These are phyloP conservation scores for Barnettozyma siamensis DNA, from an alignment of 805 yeast genomes.

Conservation along the genomic window DNA sequence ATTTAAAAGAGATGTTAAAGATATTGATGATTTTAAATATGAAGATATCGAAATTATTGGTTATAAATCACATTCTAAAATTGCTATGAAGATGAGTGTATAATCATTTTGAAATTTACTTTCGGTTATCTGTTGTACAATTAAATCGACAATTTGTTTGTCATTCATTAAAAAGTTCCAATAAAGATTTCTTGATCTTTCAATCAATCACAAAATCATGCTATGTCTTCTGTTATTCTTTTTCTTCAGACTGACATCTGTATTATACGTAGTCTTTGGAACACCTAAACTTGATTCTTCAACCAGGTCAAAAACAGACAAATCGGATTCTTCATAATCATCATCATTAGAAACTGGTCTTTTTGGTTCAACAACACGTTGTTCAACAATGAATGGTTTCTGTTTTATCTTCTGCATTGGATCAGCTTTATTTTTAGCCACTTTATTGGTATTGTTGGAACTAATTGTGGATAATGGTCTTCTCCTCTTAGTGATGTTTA, in stretches of 20 bases:
- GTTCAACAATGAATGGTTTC: not conserved
- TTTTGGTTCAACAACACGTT: not conserved
- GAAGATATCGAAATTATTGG: slow-evolving; percentile 82
- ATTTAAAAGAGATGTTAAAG: slow-evolving; percentile 59
- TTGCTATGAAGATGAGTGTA: slow-evolving; percentile 97
- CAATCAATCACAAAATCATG: slow-evolving; percentile 11
- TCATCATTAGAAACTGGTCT: not conserved
- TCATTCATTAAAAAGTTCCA: not conserved
- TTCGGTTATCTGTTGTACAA: not conserved
- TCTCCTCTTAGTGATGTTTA: slow-evolving; percentile 25
- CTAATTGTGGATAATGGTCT: slow-evolving; percentile 18
- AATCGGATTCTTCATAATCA: slow-evolving; percentile 16
- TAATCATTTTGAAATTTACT: slow-evolving; percentile 27
- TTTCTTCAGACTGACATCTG: slow-evolving; percentile 15
- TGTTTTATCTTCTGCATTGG: slow-evolving; percentile 9
- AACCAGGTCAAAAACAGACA: slow-evolving; percentile 26
- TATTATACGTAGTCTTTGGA: slow-evolving; percentile 24
- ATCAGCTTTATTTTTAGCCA: slow-evolving; percentile 8
- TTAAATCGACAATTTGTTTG: not conserved
- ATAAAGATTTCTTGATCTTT: not conserved
- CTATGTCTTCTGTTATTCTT: slow-evolving; percentile 24
- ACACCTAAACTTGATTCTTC: slow-evolving; percentile 25
- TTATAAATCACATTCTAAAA: slow-evolving; percentile 76
- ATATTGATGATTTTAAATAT: slow-evolving; percentile 80
- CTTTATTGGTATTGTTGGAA: slow-evolving; percentile 16